Evolutionary conservation across 179 eudicot species (phyloP), one percentile per base, ranked within the genome.

Genomic region (Nepenthes alata): DNA sequence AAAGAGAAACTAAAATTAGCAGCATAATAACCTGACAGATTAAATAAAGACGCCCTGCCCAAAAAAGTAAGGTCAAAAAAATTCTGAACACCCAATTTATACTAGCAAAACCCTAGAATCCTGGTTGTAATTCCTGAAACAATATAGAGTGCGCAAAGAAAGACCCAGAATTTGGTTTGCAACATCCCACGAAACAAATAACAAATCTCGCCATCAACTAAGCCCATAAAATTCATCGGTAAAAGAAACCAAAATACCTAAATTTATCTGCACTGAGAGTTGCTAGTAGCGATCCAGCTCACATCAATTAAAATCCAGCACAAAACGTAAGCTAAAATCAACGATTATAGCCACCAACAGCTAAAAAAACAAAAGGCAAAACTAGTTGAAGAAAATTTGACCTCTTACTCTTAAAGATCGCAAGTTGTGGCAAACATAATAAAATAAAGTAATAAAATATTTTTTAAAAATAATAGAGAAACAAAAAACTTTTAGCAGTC

Each of bases 1-100:
- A 73, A 61, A 74, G 47, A 56, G 62, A 60, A 77, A 63, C 67
- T 58, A 67, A 5, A 65, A 67, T 70, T 35, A 77, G 81, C 71
- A 67, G 67, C 53, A 50, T 14, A 59, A 59, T 47, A 41, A 60
- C 25, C 25, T 25, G 14, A 45, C 4, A 59, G 13, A 13, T 48
- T 16, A 16, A 60, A 10, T 47, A 8, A 45, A 60, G 35, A 2
- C 5, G 7, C 8, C 44, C 25, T 25, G 25, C 25, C 25, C 25
- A 25, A 25, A 25, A 48, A 2, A 54, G 4, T 37, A 53, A 62
- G 53, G 47, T 47, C 37, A 47, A 47, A 11, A 52, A 50, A 34
- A 6, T 47, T 11, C 47, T 56, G 35, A 58, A 14, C 39, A 45
- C 36, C 58, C 11, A 59, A 45, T 37, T 13, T 41, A 41, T 1